Percentiles rank a stretch among this genome's conserved stretches.
These are phyloP conservation scores for Gelatoporia subvermispora DNA, from an alignment of 768 basidiomycete genomes.

Conservation along the genomic window DNA sequence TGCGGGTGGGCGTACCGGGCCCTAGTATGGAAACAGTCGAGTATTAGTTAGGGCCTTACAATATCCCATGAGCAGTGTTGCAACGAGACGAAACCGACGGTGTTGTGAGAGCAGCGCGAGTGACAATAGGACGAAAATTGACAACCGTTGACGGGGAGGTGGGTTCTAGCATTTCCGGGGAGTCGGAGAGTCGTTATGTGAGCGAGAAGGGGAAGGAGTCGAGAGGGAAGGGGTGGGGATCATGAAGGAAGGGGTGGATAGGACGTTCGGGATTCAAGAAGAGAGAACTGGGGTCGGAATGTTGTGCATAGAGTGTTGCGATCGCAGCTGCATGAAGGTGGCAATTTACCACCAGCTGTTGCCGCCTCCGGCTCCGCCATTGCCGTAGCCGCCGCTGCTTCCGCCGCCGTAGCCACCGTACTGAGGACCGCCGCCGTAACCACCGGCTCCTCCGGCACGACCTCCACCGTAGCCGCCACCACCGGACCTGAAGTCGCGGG, in stretches of 20 bases:
- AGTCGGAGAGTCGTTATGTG: conserved; percentile 14
- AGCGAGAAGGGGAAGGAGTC: conserved; percentile 16
- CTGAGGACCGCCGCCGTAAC: conserved; percentile 27
- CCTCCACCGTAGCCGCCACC: conserved; percentile 33
- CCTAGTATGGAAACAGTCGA: conserved; percentile 23
- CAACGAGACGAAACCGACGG: conserved; percentile 49
- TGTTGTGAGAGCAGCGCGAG: conserved; percentile 61
- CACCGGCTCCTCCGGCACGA: conserved; percentile 22
- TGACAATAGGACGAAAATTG: conserved; percentile 27
- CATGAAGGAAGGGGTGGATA: conserved; percentile 5
- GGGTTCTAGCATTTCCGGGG: conserved; percentile 9
- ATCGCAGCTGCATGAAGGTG: background rate
- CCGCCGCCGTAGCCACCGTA: conserved; percentile 31
- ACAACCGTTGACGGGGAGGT: conserved; percentile 1
- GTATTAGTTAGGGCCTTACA: conserved; percentile 37
- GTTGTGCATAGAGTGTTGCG: background rate
- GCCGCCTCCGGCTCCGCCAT: conserved; percentile 22
- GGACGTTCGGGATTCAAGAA: conserved; percentile 3
- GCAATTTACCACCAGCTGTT: conserved; percentile 45
- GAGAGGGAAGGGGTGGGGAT: background rate
- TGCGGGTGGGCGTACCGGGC: conserved; percentile 11
- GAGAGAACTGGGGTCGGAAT: too few relatives aligned
- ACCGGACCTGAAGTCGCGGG: conserved; percentile 37
- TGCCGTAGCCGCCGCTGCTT: conserved; percentile 20
- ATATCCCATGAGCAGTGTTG: conserved; percentile 43